A percentile compares a stretch with the other conserved stretches of the same genome.
Conservation (phyloP, 305 asterid genomes). For the Fraxinus floribunda region DNA sequence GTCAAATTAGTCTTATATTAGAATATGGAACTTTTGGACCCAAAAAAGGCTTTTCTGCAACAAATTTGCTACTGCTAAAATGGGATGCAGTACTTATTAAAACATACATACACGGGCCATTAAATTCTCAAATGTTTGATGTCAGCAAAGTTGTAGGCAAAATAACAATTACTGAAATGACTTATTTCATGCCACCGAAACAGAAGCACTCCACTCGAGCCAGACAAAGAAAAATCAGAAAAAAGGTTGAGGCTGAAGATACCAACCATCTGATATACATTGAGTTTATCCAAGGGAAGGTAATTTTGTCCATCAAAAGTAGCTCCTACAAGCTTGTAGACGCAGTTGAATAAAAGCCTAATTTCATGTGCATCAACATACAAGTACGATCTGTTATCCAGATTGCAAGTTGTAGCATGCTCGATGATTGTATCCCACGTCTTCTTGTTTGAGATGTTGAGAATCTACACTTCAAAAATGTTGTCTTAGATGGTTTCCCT, state of each 20-base stretch:
- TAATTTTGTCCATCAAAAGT: slow-evolving; percentile 48
- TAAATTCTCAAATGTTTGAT: neutral
- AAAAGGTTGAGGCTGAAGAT: slow-evolving; percentile 10
- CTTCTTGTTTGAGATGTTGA: slow-evolving; percentile 49
- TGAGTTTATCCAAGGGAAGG: slow-evolving; percentile 42
- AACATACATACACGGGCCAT: neutral
- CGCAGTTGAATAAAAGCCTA: slow-evolving; percentile 53
- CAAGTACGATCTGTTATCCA: slow-evolving; percentile 48
- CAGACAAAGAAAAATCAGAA: slow-evolving; percentile 5
- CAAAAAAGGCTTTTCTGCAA: neutral
- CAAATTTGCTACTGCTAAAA: neutral
- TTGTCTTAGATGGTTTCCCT: slow-evolving; percentile 7
- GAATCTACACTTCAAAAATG: slow-evolving; percentile 42
- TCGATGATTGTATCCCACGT: slow-evolving; percentile 56
- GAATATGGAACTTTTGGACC: neutral
- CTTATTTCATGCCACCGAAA: neutral
- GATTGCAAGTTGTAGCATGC: slow-evolving; percentile 55
- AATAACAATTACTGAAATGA: neutral
- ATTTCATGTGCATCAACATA: slow-evolving; percentile 36
- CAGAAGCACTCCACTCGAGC: slow-evolving; percentile 2
- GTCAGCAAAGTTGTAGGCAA: neutral
- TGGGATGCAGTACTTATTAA: neutral
- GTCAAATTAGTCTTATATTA: slow-evolving; percentile 22
- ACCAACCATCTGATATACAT: slow-evolving; percentile 57
- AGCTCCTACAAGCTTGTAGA: slow-evolving; percentile 57